Base-by-base conservation (phyloP, 2,329 filamentous ascomycete genomes). In the Alternaria solani region DNA sequence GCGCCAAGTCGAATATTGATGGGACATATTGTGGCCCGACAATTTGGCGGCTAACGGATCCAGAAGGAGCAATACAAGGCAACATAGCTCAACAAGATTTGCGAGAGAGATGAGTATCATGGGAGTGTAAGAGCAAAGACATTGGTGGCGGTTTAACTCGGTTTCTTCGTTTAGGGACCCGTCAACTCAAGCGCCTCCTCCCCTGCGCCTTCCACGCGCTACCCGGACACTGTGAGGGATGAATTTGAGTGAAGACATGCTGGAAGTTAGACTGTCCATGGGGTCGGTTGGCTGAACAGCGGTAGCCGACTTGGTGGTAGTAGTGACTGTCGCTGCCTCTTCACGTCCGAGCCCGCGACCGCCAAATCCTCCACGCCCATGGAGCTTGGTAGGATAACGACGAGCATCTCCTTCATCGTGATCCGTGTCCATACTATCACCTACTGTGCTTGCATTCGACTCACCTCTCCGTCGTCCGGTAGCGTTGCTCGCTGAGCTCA, bases 201-300 rank as follows among this genome's bases (percentile, higher is more conserved):
- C 61, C 36, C 67, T 65, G 51, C 68, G 71, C 51, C 66, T 65
- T 6, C 67, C 67, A 42, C 63, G 66, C 11, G 71, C 63, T 53
- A 70, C 64, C 8, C 63, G 63, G 9, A 75, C 63, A 56, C 72
- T 75, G 41, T 71, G 82, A 18, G 91, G 91, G 6, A 93, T 84
- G 70, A 94, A 92, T 53, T 87, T 87, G 61, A 94, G 79, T 4
- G 89, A 82, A 1, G 90, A 91, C 89, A 94, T 91, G 57, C 89
- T 87, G 7, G 84, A 85, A 2, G 87, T 80, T 5, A 94, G 80
- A 54, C 85, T 85, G 44, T 89, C 86, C 84, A 92, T 89, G 16
- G 85, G 82, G 18, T 84, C 80, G 60, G 86, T 84, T 4, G 63
- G 28, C 39, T 49, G 39, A 3, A 42, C 26, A 43, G 48, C n/a